Conservation (phyloP, 768 basidiomycete species). For the Cystofilobasidium capitatum region DNA sequence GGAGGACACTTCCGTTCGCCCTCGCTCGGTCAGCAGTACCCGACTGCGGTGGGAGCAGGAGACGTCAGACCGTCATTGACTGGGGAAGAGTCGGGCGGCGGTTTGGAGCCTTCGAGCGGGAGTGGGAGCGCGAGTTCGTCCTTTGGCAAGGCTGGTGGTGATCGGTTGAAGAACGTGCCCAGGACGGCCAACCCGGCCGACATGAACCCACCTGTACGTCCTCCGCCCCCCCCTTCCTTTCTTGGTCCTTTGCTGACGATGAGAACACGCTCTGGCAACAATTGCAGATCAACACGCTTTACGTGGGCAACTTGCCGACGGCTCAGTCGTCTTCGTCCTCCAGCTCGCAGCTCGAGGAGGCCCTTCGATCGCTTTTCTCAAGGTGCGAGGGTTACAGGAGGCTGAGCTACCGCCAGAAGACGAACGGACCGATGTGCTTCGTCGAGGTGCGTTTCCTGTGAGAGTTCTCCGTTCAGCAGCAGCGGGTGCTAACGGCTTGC, state of each 20-base stretch:
- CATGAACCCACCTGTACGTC: slow-evolving; percentile 81
- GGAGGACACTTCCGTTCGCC: not conserved
- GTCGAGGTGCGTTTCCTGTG: slow-evolving; percentile 60
- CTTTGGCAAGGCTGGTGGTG: slow-evolving; percentile 16
- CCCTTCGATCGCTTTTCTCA: slow-evolving; percentile 69
- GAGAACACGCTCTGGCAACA: no score
- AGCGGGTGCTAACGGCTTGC: not conserved
- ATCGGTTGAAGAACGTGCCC: slow-evolving; percentile 4
- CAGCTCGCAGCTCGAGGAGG: slow-evolving; percentile 75
- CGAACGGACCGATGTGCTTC: slow-evolving; percentile 98
- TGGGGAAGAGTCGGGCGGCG: not conserved
- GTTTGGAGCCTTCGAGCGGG: not conserved
- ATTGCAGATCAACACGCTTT: slow-evolving; percentile 83
- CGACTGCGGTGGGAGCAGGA: not conserved
- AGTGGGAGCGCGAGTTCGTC: slow-evolving; percentile 17
- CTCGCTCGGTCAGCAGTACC: not conserved
- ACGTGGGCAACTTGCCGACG: slow-evolving; percentile 93
- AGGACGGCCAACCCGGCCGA: slow-evolving; percentile 48
- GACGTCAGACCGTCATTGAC: not conserved
- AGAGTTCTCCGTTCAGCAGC: not conserved
- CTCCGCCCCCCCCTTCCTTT: not conserved
- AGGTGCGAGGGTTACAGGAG: slow-evolving; percentile 75
- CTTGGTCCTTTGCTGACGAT: not conserved
- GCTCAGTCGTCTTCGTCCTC: slow-evolving; percentile 58
- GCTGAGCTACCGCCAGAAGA: slow-evolving; percentile 89